A percentile compares a stretch with the other conserved stretches of the same genome.
Conservation (phyloP, 768 basidiomycete species). For the button mushroom (Agaricus bisporus) region DNA sequence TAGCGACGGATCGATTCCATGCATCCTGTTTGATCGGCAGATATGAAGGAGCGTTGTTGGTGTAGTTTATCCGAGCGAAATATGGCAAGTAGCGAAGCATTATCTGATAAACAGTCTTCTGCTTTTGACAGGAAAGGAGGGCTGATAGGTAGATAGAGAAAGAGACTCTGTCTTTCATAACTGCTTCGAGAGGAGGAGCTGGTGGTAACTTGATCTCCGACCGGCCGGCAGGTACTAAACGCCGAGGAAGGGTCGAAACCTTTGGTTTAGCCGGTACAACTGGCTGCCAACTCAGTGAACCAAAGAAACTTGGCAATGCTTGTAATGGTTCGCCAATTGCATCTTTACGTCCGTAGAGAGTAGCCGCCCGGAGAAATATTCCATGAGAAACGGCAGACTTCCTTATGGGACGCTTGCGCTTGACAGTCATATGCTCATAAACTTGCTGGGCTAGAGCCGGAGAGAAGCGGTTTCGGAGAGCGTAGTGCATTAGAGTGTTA, state of each 20-base stretch:
- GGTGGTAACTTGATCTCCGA: not conserved
- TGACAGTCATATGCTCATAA: conserved; percentile 47
- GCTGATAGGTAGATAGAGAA: conserved; percentile 47
- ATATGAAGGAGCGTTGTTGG: no score
- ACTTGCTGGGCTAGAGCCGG: conserved; percentile 39
- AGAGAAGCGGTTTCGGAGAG: conserved; percentile 55
- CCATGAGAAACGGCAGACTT: conserved; percentile 23
- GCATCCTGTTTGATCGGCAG: not conserved
- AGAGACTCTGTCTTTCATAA: conserved; percentile 35
- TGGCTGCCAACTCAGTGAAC: not conserved
- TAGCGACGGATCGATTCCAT: conserved; percentile 19
- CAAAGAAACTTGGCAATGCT: conserved; percentile 16
- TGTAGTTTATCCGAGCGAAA: conserved; percentile 19
- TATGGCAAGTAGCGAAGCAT: conserved; percentile 57
- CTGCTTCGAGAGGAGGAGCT: conserved; percentile 1
- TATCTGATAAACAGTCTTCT: conserved; percentile 35
- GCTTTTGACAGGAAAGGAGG: conserved; percentile 44
- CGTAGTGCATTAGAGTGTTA: conserved; percentile 62
- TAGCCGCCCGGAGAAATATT: conserved; percentile 49
- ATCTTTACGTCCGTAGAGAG: conserved; percentile 40
- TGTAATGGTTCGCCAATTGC: conserved; percentile 33
- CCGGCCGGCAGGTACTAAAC: conserved; percentile 3
- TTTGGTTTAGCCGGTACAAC: not conserved
- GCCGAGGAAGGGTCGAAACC: conserved; percentile 9
- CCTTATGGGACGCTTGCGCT: conserved; percentile 31